Evolutionary conservation across 352 stramenopile genomes (phyloP).

Genomic region (Bremia lactucae): DNA sequence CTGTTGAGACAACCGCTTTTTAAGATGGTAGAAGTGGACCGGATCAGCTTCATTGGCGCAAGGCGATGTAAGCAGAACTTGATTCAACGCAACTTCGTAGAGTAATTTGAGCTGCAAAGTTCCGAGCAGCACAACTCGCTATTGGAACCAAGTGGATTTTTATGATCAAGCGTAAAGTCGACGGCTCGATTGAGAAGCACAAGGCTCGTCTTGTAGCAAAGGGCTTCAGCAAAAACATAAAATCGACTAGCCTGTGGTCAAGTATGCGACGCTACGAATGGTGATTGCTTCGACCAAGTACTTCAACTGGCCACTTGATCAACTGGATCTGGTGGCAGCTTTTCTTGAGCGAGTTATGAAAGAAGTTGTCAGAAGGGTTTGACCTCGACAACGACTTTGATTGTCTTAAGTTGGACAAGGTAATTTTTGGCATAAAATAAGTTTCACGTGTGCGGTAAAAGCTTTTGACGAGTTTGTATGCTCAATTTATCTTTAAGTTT

Average conservation of each 20-base stretch:
- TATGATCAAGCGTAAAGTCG: neutral
- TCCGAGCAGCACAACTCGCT: neutral
- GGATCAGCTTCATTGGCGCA: neutral
- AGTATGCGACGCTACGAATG: neutral
- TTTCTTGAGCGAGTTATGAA: slow-evolving; percentile 5
- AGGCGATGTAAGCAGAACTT: neutral
- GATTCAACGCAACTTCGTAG: neutral
- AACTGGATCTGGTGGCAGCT: slow-evolving; percentile 6
- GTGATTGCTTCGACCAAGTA: neutral
- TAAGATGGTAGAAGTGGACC: neutral
- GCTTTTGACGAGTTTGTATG: neutral
- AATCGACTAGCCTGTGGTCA: slow-evolving; percentile 2
- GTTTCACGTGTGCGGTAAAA: slow-evolving; percentile 6
- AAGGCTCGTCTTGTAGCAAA: slow-evolving; percentile 1
- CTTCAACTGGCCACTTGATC: too few relatives aligned
- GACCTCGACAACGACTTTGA: neutral
- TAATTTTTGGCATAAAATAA: slow-evolving; percentile 7
- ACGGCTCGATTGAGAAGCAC: neutral
- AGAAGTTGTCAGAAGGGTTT: slow-evolving; percentile 2
- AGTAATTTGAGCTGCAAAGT: neutral
- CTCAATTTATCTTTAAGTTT: neutral
- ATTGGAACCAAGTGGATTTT: neutral
- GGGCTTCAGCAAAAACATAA: slow-evolving; percentile 10
- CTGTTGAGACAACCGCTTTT: neutral
- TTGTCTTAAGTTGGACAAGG: slow-evolving; percentile 3